Evolutionary conservation across 2,329 filamentous ascomycete genomes (phyloP), one percentile per base, ranked within the genome.

Genomic region (Ceratocystis papillata): DNA sequence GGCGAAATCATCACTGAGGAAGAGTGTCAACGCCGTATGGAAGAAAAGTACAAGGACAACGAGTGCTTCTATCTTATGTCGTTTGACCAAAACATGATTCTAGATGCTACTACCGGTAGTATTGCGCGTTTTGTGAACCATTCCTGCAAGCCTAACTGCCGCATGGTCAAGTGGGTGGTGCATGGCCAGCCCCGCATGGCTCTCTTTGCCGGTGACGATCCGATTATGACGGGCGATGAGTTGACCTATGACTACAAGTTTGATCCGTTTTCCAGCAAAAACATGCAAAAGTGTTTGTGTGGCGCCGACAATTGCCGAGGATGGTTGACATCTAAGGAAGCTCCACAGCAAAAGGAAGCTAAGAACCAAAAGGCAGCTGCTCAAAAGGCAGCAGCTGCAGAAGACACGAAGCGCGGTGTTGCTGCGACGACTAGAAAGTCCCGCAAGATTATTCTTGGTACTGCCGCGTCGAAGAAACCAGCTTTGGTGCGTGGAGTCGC

Each of bases 31-130:
- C 84, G 88, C 60, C 87, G 94, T 65, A 96, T 97, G 92, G 90
- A 89, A 68, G 88, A 93, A 69, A 83, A 88, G 67, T 99, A 99
- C 78, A 95, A 94, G 75, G 84, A 96, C 73, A 96, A 96, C 71
- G 87, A 94, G 89, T 96, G 91, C 76, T 97, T 96, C 76, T 99
- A 99, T 75, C 80, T 99, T 62, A 99, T 99, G 94, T 91, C 90
- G 66, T 96, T 97, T 74, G 92, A 97, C 73, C 91, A 96, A 75
- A 94, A 95, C 75, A 94, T 97, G 86, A 96, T 97, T 72, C 96
- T 99, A 70, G 94, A 99, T 77, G 94, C 93, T 44, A 96, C 92
- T 33, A 90, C 90, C 66, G 94, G 94, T 72, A 96, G 90, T 70
- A 96, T 97, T 76, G 93, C 94, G 72, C 88, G 94, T 66, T 99